A percentile compares a stretch with the other conserved stretches of the same genome.
Conservation (phyloP, 257 asterid species). For the Solanum bulbocastanum region DNA sequence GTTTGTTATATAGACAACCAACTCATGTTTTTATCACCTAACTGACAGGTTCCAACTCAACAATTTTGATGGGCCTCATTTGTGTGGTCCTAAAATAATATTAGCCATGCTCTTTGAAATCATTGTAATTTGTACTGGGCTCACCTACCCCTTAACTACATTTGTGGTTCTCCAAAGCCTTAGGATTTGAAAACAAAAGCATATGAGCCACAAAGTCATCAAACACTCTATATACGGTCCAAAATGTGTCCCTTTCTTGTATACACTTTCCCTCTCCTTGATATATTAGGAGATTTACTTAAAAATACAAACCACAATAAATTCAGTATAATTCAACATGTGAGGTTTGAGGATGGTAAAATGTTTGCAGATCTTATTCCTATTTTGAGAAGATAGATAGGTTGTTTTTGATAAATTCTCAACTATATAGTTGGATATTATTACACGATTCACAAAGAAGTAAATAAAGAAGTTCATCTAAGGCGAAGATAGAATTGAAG, state of each 20-base stretch:
- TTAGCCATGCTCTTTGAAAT: neutral
- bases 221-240: neutral
- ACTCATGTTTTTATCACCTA: neutral
- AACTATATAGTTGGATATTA: neutral
- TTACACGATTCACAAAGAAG: neutral
- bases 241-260: neutral
- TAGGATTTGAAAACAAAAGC: neutral
- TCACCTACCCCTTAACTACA: neutral
- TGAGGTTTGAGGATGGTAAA: neutral
- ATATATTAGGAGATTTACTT: neutral
- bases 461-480: neutral
- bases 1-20: neutral
- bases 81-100: neutral
- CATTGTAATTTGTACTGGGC: neutral
- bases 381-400: neutral
- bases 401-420: neutral
- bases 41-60: neutral
- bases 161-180: neutral
- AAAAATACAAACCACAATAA: neutral
- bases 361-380: rapidly evolving
- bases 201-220: neutral
- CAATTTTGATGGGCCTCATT: neutral
- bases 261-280: neutral
- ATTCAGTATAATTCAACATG: neutral
- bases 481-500: neutral